Percentiles rank a stretch among this genome's conserved stretches.
phyloP scores from a whole-genome alignment of 2,329 filamentous ascomycete genomes.

The Coniochaeta sp. region DNA sequence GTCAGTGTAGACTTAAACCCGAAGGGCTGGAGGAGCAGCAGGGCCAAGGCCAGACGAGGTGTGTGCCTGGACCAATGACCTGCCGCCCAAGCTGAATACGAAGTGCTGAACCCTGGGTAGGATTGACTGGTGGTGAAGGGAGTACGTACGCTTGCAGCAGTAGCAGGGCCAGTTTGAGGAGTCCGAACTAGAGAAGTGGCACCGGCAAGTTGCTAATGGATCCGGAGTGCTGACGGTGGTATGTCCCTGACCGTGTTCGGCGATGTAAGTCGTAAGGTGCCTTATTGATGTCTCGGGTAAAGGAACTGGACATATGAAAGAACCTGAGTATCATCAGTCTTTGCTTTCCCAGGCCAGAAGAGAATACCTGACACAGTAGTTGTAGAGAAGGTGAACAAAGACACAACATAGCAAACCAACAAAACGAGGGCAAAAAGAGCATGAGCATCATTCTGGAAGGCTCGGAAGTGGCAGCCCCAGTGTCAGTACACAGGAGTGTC shows the following conservation, averaged over 20 bases:
- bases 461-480: background rate
- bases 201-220: background rate
- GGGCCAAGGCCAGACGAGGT: background rate
- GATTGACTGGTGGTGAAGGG: background rate
- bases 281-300: no score
- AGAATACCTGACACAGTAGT: background rate
- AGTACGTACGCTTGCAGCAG: constrained; percentile 1
- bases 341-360: no score
- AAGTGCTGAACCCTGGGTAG: background rate
- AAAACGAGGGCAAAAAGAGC: background rate
- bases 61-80: background rate
- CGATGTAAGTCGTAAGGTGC: no score
- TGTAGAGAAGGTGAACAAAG: background rate
- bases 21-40: background rate
- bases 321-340: no score
- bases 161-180: background rate
- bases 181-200: background rate
- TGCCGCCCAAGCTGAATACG: background rate
- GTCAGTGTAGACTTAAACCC: background rate
- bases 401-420: background rate
- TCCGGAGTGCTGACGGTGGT: background rate
- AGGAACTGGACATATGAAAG: no score
- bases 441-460: background rate
- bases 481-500: no score
- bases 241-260: background rate